These are phyloP conservation scores for Raffaelea arxii DNA, from an alignment of 2,329 filamentous ascomycete species.

Conservation along the genomic window DNA sequence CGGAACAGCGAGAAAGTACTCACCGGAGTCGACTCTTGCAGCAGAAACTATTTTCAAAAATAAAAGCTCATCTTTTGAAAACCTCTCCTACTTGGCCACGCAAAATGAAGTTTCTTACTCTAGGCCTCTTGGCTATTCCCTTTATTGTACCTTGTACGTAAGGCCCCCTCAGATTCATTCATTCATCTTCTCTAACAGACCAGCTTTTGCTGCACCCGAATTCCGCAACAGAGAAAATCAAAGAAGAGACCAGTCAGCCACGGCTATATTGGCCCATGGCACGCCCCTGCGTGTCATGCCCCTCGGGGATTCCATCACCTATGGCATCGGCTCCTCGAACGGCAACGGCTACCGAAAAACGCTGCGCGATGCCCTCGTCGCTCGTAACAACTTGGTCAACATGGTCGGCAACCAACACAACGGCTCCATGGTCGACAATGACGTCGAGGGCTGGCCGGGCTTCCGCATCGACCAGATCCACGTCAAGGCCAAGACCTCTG, in stretches of 20 bases:
- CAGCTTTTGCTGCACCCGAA: background rate
- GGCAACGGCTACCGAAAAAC: conserved; percentile 10
- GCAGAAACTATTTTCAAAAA: no score
- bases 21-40: no score
- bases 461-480: conserved; percentile 8
- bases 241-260: no score
- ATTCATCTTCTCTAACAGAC: background rate
- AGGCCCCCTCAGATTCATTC: background rate
- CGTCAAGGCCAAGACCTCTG: background rate
- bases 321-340: conserved; percentile 23
- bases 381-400: conserved; percentile 1
- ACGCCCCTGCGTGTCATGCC: conserved; percentile 29
- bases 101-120: background rate
- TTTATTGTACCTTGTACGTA: background rate
- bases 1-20: no score
- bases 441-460: conserved; percentile 7
- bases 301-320: conserved; percentile 33
- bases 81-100: background rate
- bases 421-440: conserved; percentile 7
- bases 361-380: conserved; percentile 3
- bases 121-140: background rate
- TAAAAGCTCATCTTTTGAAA: no score
- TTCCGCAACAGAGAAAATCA: background rate
- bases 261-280: background rate
- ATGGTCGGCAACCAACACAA: conserved; percentile 8